Conservation (phyloP, 805 yeast genomes). For the Saturnispora silvae region DNA sequence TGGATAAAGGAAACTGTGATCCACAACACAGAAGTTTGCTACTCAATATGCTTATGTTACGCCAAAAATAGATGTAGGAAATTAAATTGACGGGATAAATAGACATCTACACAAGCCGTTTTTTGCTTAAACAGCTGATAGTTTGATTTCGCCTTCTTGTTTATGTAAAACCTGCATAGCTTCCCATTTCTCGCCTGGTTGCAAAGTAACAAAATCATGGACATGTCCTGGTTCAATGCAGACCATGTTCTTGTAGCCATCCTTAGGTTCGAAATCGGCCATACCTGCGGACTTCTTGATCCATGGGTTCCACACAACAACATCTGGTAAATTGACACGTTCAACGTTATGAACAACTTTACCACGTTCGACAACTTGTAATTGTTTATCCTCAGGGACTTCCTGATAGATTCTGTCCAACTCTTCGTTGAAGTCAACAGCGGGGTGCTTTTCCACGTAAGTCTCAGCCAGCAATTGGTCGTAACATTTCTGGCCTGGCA, state of each 20-base stretch:
- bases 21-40: too few species aligned
- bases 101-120: too few species aligned
- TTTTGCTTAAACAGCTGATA: too few species aligned
- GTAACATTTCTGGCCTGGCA: constrained; percentile 58
- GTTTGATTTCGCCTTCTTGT: too few species aligned
- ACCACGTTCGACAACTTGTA: constrained; percentile 65
- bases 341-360: constrained; percentile 58
- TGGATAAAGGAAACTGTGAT: too few species aligned
- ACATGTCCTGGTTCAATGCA: constrained; percentile 95
- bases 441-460: constrained; percentile 66
- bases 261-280: constrained; percentile 82
- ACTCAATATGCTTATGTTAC: too few species aligned
- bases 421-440: constrained; percentile 62
- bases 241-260: constrained; percentile 77
- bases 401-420: constrained; percentile 74
- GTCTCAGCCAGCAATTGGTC: constrained; percentile 64
- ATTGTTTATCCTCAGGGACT: constrained; percentile 40
- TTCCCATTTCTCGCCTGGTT: constrained; percentile 67
- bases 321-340: constrained; percentile 47
- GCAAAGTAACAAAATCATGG: constrained; percentile 48
- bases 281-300: constrained; percentile 65
- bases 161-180: constrained; percentile 58
- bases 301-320: constrained; percentile 99
- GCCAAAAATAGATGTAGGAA: too few species aligned
- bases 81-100: too few species aligned